Evolutionary conservation across 2,329 filamentous ascomycete genomes (phyloP), one percentile per base, ranked within the genome.

Genomic region (Colletotrichum magnum): DNA sequence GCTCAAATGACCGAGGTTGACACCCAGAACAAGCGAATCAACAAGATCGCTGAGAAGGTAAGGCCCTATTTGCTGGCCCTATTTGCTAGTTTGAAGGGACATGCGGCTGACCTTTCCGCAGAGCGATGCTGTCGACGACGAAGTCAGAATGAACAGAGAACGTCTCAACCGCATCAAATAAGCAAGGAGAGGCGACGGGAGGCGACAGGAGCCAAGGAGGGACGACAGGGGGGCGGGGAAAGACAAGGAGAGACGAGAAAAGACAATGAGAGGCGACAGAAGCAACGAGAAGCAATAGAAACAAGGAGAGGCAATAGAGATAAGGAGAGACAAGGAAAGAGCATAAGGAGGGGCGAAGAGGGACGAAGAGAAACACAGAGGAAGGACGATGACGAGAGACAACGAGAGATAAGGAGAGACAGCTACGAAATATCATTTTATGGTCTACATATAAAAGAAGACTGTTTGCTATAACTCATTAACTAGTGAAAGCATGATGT

Each of bases 81-180:
- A 7, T 12, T 39, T 52, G 50, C 79, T 84, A 77, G 83, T 5
- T 32, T 32, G 28, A 32, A 32, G 9, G 28, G 28, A 32, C 28
- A 32, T 9, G 7, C 28, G 10, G 32, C 32, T 36, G 1, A 2
- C 69, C 39, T 26, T 50, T 52, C 43, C 61, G 62, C 79, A 94
- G 93, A 95, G 91, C 81, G 94, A 97, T 78, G 88, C 86, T 74
- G 93, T 97, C 73, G 93, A 94, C 79, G 93, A 95, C 73, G 89
- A 92, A 77, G 93, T 95, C 75, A 89, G 90, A 68, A 90, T 94
- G 87, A 95, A 95, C 84, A 87, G 92, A 72, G 89, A 91, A 75
- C 88, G 89, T 74, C 79, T 94, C 79, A 89, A 92, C 75, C 87
- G 91, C 58, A 90, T 92, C 67, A 82, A 77, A 66, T 84, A 77